Conservation (phyloP, 805 yeast species). For the Ogataea parapolymorpha region DNA sequence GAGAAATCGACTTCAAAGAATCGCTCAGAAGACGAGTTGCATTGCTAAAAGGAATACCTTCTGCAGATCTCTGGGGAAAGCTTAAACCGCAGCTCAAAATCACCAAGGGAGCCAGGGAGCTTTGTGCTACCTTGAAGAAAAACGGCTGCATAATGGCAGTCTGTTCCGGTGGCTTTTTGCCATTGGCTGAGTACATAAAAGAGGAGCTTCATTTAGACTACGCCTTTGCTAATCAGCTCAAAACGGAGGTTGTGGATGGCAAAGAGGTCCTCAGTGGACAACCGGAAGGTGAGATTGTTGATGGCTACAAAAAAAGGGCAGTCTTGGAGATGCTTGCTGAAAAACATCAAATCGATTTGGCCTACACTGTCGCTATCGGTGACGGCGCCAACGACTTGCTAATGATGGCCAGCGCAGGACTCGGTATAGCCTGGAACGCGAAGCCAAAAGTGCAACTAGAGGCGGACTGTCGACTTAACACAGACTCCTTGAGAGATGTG, state of each 20-base stretch:
- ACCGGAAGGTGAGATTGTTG: conserved; percentile 78
- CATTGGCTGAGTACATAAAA: conserved; percentile 76
- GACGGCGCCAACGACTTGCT: conserved; percentile 96
- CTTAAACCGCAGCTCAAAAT: conserved; percentile 64
- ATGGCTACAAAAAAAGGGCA: conserved; percentile 79
- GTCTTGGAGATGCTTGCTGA: conserved; percentile 60
- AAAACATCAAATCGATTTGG: conserved; percentile 49
- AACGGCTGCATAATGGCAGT: conserved; percentile 76
- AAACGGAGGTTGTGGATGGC: conserved; percentile 42
- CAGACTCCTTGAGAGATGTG: conserved; percentile 68
- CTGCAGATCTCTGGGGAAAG: conserved; percentile 71
- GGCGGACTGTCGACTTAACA: conserved; percentile 82
- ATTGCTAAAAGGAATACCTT: conserved; percentile 78
- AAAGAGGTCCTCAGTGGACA: conserved; percentile 63
- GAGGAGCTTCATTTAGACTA: conserved; percentile 69
- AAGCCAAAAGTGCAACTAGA: conserved; percentile 83
- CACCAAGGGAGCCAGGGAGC: conserved; percentile 83
- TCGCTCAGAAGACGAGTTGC: conserved; percentile 72
- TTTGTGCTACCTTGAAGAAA: conserved; percentile 57
- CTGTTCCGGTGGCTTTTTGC: conserved; percentile 91
- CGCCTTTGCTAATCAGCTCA: conserved; percentile 78
- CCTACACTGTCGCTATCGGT: conserved; percentile 76
- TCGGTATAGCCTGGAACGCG: conserved; percentile 96
- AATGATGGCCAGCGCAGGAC: conserved; percentile 91
- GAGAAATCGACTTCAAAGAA: conserved; percentile 86